A percentile compares a stretch with the other conserved stretches of the same genome.
Conservation (phyloP, 495 filamentous ascomycete genomes). For the Ramalina intermedia region DNA sequence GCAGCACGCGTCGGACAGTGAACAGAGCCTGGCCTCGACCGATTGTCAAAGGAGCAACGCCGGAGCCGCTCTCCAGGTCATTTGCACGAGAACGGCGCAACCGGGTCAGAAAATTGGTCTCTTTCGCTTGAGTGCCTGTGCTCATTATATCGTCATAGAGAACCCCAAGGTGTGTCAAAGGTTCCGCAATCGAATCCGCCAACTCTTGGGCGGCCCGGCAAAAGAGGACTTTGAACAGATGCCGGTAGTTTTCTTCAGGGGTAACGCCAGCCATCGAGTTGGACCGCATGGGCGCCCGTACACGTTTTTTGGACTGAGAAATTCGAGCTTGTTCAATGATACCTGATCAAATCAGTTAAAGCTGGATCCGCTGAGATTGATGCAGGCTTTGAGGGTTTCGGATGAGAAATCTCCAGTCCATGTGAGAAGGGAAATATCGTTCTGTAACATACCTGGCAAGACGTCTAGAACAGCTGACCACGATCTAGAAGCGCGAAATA, state of each 20-base stretch:
- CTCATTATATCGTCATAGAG: constrained; percentile 66
- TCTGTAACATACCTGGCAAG: constrained; percentile 45
- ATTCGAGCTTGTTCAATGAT: too few species aligned
- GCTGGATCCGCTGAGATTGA: too few species aligned
- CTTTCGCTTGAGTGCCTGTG: constrained; percentile 34
- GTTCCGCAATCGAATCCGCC: constrained; percentile 46
- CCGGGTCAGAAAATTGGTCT: background rate
- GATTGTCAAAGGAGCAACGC: constrained; percentile 21
- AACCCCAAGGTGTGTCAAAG: constrained; percentile 50
- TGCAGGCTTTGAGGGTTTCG: too few species aligned
- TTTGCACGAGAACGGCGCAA: background rate
- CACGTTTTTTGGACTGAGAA: too few species aligned
- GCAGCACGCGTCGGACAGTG: constrained; percentile 52
- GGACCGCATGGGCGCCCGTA: too few species aligned
- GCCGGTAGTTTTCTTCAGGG: constrained; percentile 43
- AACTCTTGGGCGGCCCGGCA: constrained; percentile 65
- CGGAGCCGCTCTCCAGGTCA: background rate
- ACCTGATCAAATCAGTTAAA: too few species aligned
- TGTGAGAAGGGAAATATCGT: too few species aligned
- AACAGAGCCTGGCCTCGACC: constrained; percentile 68
- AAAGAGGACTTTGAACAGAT: constrained; percentile 75
- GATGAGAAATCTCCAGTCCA: too few species aligned
- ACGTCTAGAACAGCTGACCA: constrained; percentile 56
- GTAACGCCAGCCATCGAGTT: too few species aligned
- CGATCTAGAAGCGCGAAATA: constrained; percentile 62